Conservation (phyloP, 2,329 filamentous ascomycete genomes). For the Fusarium algeriense region DNA sequence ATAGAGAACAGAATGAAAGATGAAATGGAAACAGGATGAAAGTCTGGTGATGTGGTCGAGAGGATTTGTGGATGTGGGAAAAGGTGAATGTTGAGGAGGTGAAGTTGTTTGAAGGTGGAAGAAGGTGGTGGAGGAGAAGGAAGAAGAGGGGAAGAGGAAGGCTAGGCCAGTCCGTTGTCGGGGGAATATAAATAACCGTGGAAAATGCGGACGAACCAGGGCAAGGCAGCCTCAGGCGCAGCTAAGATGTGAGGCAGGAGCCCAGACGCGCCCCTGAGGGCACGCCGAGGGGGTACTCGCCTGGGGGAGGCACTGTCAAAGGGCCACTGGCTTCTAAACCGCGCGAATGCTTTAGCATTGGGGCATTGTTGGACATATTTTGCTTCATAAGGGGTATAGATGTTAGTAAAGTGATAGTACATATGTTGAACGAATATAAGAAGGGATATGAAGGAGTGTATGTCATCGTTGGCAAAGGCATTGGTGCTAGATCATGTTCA, state of each 20-base stretch:
- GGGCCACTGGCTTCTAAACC: not conserved
- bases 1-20: accelerated
- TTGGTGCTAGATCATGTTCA: not conserved
- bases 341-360: not conserved
- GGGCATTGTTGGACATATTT: accelerated
- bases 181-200: not conserved
- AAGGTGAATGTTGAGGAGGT: not conserved
- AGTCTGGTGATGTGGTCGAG: not conserved
- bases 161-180: not conserved
- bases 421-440: accelerated
- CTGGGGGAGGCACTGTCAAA: not conserved
- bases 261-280: not conserved
- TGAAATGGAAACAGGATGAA: not conserved
- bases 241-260: not conserved
- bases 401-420: accelerated
- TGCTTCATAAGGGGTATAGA: accelerated
- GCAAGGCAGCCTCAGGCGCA: slow-evolving; percentile 1
- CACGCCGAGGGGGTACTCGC: not conserved
- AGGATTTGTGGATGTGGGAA: not conserved
- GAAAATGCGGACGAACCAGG: not conserved
- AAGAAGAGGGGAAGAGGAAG: not conserved
- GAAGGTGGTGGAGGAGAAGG: too few species aligned
- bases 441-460: too few species aligned
- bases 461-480: not conserved
- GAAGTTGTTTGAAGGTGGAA: not conserved